phyloP scores from a whole-genome alignment of 345 rosid species.

The Arabidopsis thaliana region DNA sequence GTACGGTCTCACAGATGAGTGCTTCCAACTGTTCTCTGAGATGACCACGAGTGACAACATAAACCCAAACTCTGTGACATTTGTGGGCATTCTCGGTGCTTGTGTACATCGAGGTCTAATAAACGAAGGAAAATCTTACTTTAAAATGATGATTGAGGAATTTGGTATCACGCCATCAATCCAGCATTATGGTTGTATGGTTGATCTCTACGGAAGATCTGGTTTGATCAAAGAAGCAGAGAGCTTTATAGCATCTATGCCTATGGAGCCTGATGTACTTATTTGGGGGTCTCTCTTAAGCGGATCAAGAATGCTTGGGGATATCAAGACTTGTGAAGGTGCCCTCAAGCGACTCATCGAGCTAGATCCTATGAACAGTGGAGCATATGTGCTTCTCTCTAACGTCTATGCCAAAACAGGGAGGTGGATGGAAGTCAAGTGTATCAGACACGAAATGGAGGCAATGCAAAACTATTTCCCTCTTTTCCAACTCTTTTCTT shows the following conservation, averaged over 20 bases:
- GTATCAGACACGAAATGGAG: conserved; percentile 51
- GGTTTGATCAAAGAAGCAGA: conserved; percentile 53
- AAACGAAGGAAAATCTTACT: conserved; percentile 48
- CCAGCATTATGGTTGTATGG: conserved; percentile 59
- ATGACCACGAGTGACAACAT: conserved; percentile 52
- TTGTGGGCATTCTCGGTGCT: conserved; percentile 62
- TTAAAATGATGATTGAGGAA: conserved; percentile 48
- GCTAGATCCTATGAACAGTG: conserved; percentile 51
- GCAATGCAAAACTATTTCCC: conserved; percentile 8
- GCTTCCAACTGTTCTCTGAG: conserved; percentile 57
- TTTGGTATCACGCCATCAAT: conserved; percentile 49
- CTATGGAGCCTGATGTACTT: conserved; percentile 56
- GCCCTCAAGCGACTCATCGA: conserved; percentile 48
- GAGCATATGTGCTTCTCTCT: conserved; percentile 54
- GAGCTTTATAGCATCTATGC: conserved; percentile 51
- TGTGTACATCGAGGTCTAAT: conserved; percentile 59
- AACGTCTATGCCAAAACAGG: conserved; percentile 54
- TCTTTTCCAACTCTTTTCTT: background rate
- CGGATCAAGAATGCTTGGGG: conserved; percentile 54
- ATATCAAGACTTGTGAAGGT: conserved; percentile 50
- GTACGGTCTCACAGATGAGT: conserved; percentile 55
- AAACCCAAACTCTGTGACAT: conserved; percentile 63
- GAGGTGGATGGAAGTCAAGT: conserved; percentile 54
- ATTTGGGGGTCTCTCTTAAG: conserved; percentile 61
- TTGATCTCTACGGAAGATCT: conserved; percentile 61